phyloP scores from a whole-genome alignment of 345 rosid genomes.

The Bruguiera parviflora region DNA sequence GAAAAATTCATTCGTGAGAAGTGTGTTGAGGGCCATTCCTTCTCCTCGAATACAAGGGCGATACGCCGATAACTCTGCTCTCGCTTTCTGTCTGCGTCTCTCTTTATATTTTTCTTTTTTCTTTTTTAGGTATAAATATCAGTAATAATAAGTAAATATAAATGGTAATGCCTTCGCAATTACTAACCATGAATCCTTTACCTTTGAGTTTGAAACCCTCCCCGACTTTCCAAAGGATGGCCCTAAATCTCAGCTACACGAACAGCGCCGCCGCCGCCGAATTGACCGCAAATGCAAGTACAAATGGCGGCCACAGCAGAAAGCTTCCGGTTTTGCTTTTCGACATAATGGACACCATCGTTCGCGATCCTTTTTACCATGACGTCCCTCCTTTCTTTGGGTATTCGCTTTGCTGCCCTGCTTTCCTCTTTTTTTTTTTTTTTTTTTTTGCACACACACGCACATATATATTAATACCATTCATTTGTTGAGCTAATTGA shows the following conservation, averaged over 20 bases:
- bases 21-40: no score
- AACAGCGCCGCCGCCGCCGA: background rate
- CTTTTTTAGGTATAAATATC: no score
- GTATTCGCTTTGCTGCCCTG: constrained; percentile 21
- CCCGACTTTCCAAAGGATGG: background rate
- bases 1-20: no score
- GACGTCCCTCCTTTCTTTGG: constrained; percentile 84
- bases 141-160: no score
- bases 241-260: background rate
- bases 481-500: background rate
- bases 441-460: background rate
- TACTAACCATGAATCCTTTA: no score
- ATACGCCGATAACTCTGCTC: no score
- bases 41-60: no score
- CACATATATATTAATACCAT: no score
- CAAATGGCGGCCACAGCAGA: constrained; percentile 15
- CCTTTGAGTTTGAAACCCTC: background rate
- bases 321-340: constrained; percentile 88
- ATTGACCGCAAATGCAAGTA: background rate
- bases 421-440: background rate
- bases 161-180: no score
- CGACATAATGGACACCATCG: constrained; percentile 94
- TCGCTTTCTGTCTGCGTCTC: no score
- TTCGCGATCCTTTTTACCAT: constrained; percentile 88
- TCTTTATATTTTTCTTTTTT: no score